These are phyloP conservation scores for Friedmanniomyces simplex DNA, from an alignment of 495 filamentous ascomycete genomes.

Conservation along the genomic window DNA sequence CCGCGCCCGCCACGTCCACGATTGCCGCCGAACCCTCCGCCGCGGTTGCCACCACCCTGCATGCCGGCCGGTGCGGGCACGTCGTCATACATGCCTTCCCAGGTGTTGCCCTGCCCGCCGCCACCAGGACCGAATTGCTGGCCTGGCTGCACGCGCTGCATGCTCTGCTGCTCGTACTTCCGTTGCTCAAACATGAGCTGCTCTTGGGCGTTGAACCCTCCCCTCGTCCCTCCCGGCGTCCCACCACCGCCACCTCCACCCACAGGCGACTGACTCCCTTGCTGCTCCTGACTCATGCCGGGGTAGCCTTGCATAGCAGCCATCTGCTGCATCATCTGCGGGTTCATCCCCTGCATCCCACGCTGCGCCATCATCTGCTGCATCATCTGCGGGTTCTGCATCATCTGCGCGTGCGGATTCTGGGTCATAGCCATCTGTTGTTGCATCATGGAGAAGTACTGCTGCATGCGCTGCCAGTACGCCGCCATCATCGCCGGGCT, in stretches of 20 bases:
- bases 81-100: constrained; percentile 99
- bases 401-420: constrained; percentile 29
- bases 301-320: constrained; percentile 34
- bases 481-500: constrained; percentile 95
- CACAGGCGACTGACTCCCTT: background rate
- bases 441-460: constrained; percentile 91
- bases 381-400: constrained; percentile 24
- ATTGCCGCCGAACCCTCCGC: background rate
- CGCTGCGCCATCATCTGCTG: constrained; percentile 21
- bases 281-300: background rate
- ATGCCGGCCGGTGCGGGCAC: constrained; percentile 69
- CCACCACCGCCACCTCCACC: background rate
- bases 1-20: constrained; percentile 28
- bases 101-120: constrained; percentile 59
- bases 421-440: constrained; percentile 55
- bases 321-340: constrained; percentile 75
- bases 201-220: constrained; percentile 51
- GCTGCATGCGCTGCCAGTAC: constrained; percentile 95
- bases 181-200: constrained; percentile 79
- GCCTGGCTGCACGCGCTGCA: constrained; percentile 3
- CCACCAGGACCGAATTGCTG: too few relatives aligned
- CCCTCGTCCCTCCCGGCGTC: constrained; percentile 6
- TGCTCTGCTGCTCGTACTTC: constrained; percentile 55
- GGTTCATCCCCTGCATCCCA: constrained; percentile 38
- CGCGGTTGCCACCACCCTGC: constrained; percentile 34